phyloP scores from a whole-genome alignment of 768 basidiomycete species.

The Termitomyces sp. region DNA sequence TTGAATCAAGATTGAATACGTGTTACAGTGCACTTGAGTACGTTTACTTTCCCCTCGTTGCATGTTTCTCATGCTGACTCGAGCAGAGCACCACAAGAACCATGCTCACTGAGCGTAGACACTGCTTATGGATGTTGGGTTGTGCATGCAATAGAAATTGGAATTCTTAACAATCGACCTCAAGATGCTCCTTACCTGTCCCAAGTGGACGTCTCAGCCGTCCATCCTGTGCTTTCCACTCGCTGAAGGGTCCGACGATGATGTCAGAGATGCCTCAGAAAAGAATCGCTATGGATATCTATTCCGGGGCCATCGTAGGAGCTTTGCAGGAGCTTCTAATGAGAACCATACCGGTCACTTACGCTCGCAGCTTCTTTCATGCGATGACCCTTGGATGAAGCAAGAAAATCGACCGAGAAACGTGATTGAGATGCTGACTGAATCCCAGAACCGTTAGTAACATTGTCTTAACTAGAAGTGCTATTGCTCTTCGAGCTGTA shows the following conservation, averaged over 20 bases:
- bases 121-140: slow-evolving; percentile 4
- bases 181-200: neutral
- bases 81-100: slow-evolving; percentile 85
- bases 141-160: slow-evolving; percentile 11
- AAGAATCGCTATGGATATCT: neutral
- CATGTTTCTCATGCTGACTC: slow-evolving; percentile 16
- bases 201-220: neutral
- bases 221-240: neutral
- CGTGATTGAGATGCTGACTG: neutral
- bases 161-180: neutral
- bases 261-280: neutral
- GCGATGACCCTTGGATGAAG: neutral
- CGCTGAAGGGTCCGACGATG: neutral
- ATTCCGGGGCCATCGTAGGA: too few relatives aligned
- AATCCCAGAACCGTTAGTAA: neutral
- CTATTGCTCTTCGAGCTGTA: neutral
- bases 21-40: slow-evolving; percentile 76
- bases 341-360: too few relatives aligned
- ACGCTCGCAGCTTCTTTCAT: too few relatives aligned
- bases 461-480: neutral
- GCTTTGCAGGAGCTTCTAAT: neutral
- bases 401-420: neutral
- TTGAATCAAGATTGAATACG: slow-evolving; percentile 3
- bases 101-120: slow-evolving; percentile 56
- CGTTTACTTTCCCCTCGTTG: slow-evolving; percentile 21